These are phyloP conservation scores for Ogataea hybrid DNA, from an alignment of 1,139 yeast species.

Conservation along the genomic window DNA sequence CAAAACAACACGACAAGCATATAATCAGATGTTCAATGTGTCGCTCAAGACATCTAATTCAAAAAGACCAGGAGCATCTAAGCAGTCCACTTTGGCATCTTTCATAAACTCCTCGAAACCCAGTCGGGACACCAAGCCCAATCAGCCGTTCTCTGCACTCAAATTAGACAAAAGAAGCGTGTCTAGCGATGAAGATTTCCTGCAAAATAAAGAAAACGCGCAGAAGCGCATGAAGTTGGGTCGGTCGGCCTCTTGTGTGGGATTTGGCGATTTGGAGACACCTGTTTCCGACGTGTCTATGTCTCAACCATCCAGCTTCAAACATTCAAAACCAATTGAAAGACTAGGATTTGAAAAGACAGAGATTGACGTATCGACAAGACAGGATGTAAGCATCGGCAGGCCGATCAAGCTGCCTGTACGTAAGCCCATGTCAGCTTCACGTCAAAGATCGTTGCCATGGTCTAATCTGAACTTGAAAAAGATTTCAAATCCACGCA, in stretches of 20 bases:
- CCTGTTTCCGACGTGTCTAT: not conserved
- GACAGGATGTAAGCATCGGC: not conserved
- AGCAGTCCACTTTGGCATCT: constrained; percentile 18
- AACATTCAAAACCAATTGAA: constrained; percentile 17
- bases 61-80: constrained; percentile 13
- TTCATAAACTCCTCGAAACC: constrained; percentile 16
- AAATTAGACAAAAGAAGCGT: not conserved
- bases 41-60: constrained; percentile 17
- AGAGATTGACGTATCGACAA: constrained; percentile 2
- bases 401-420: constrained; percentile 2
- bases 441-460: constrained; percentile 18
- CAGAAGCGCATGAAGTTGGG: constrained; percentile 2
- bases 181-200: not conserved
- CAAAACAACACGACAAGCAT: no score
- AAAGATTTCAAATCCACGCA: constrained; percentile 20
- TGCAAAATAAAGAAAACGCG: constrained; percentile 1
- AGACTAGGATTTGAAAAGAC: constrained; percentile 8
- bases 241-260: constrained; percentile 1
- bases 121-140: not conserved
- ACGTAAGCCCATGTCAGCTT: constrained; percentile 7
- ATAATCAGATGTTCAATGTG: constrained; percentile 11
- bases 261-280: not conserved
- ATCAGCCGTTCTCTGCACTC: constrained; percentile 4
- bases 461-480: constrained; percentile 12
- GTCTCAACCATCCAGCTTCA: constrained; percentile 11